phyloP scores from a whole-genome alignment of 306 rosid genomes.

The Alnus glutinosa region DNA sequence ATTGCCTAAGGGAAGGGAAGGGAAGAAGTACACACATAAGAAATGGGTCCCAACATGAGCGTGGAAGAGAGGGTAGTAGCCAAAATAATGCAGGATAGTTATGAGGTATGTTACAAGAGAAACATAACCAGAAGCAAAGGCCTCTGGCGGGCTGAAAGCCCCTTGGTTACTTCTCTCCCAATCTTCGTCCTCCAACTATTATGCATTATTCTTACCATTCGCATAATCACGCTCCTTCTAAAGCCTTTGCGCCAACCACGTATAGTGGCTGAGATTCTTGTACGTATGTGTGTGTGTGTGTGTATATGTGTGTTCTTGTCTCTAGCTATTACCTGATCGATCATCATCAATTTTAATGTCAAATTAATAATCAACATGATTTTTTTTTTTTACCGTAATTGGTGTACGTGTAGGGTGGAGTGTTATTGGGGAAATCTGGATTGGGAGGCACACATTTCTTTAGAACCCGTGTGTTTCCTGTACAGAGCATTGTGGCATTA shows the following conservation, averaged over 20 bases:
- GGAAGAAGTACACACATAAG: not conserved
- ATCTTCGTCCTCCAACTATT: slow-evolving; percentile 27
- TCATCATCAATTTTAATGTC: too few species aligned
- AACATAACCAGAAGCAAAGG: not conserved
- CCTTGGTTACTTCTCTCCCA: slow-evolving; percentile 9
- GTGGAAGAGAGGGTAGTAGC: not conserved
- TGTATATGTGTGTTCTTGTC: too few species aligned
- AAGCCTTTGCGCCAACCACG: slow-evolving; percentile 37
- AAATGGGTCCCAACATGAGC: not conserved
- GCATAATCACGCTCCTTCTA: slow-evolving; percentile 16
- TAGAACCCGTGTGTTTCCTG: not conserved
- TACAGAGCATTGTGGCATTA: slow-evolving; percentile 8
- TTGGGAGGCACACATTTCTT: not conserved
- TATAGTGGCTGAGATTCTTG: slow-evolving; percentile 40
- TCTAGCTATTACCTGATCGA: too few species aligned
- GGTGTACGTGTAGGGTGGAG: slow-evolving; percentile 31
- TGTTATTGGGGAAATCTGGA: slow-evolving; percentile 33
- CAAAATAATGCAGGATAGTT: not conserved
- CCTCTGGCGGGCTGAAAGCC: slow-evolving; percentile 38
- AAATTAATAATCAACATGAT: too few species aligned
- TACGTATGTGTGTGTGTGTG: not conserved
- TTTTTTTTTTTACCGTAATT: too few species aligned
- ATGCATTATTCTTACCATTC: slow-evolving; percentile 22
- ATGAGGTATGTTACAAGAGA: slow-evolving; percentile 26
- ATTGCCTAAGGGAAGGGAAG: too few species aligned